Conservation (phyloP, 2,329 filamentous ascomycete species). For the Fusarium sulawesiense region DNA sequence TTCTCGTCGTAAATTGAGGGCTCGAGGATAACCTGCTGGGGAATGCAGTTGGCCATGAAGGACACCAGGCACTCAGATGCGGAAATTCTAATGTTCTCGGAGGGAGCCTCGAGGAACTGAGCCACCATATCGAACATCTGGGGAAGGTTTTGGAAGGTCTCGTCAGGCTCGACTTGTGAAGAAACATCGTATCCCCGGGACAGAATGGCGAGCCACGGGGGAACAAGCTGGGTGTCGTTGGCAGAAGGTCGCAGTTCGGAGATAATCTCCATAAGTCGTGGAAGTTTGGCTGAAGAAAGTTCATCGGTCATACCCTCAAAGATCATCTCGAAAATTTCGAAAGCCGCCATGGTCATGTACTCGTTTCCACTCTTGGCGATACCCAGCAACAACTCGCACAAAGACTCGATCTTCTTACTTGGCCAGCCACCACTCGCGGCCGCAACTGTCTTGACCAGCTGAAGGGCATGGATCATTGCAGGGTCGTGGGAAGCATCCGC, state of each 20-base stretch:
- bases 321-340: constrained; percentile 97
- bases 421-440: constrained; percentile 93
- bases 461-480: constrained; percentile 87
- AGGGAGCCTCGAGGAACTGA: constrained; percentile 84
- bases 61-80: constrained; percentile 95
- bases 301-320: constrained; percentile 92
- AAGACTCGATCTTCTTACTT: constrained; percentile 90
- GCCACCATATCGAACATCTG: constrained; percentile 84
- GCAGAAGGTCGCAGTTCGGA: constrained; percentile 89
- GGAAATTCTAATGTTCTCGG: constrained; percentile 93
- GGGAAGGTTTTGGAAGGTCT: constrained; percentile 91
- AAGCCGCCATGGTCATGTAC: constrained; percentile 94
- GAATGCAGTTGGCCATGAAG: constrained; percentile 90
- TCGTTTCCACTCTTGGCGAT: constrained; percentile 94
- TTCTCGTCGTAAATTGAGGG: constrained; percentile 95
- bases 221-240: constrained; percentile 93
- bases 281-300: constrained; percentile 87
- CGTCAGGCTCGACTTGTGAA: constrained; percentile 86
- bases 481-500: constrained; percentile 78
- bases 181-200: constrained; percentile 95
- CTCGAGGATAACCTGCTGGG: constrained; percentile 83
- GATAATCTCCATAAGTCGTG: constrained; percentile 89
- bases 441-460: constrained; percentile 91
- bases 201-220: constrained; percentile 95
- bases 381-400: constrained; percentile 88